phyloP scores from a whole-genome alignment of 305 asterid species.

The Fraxinus ornus region DNA sequence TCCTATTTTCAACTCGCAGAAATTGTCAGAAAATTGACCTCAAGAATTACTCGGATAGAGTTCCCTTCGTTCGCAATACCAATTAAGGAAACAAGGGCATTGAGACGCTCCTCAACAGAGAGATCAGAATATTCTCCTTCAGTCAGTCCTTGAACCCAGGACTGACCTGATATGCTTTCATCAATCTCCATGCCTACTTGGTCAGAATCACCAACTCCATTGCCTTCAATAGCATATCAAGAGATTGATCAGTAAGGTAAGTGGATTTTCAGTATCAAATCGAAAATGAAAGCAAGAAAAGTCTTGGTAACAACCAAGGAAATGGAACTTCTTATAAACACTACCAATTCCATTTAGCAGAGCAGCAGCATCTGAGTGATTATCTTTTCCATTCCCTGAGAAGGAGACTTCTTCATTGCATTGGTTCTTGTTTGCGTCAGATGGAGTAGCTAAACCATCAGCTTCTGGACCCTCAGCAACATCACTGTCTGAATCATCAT shows the following conservation, averaged over 20 bases:
- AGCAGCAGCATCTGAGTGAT: slow-evolving; percentile 41
- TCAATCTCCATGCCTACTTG: slow-evolving; percentile 81
- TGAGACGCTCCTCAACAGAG: slow-evolving; percentile 95
- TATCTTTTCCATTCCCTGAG: slow-evolving; percentile 49
- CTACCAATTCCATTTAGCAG: slow-evolving; percentile 38
- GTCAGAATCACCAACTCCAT: slow-evolving; percentile 40
- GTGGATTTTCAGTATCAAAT: slow-evolving; percentile 1
- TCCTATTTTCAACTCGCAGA: slow-evolving; percentile 2
- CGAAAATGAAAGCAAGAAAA: slow-evolving; percentile 7
- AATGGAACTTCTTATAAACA: slow-evolving; percentile 42
- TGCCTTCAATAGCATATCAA: slow-evolving; percentile 36
- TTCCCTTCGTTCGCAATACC: slow-evolving; percentile 98
- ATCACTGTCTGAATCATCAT: slow-evolving; percentile 94
- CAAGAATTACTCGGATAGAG: slow-evolving; percentile 83
- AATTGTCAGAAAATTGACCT: slow-evolving; percentile 49
- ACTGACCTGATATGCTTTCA: slow-evolving; percentile 84
- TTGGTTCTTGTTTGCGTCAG: slow-evolving; percentile 49
- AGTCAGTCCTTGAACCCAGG: slow-evolving; percentile 94
- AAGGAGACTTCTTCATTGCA: slow-evolving; percentile 38
- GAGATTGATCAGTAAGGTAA: slow-evolving; percentile 19
- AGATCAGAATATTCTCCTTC: slow-evolving; percentile 98
- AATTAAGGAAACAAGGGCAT: slow-evolving; percentile 82
- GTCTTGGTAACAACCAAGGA: neutral
- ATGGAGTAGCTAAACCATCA: slow-evolving; percentile 66
- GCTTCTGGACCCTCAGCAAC: slow-evolving; percentile 76